These are phyloP conservation scores for Aschersonia sp. DNA, from an alignment of 2,329 filamentous ascomycete genomes.

Conservation along the genomic window DNA sequence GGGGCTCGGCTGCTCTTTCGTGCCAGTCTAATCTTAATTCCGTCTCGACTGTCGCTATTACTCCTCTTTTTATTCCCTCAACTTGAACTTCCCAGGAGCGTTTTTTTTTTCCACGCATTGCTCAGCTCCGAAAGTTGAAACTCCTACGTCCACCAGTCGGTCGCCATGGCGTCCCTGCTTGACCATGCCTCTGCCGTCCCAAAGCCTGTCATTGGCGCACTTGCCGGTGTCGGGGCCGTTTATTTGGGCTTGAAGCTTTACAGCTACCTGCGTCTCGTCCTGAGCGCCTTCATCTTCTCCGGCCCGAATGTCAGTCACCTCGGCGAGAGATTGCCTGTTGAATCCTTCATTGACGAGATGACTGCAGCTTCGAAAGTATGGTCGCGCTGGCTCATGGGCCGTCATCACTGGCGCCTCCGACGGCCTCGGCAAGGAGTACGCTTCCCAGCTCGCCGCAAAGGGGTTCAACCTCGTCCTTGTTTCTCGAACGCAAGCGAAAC, in stretches of 20 bases:
- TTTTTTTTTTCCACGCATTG: no score
- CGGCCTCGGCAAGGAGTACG: conserved; percentile 93
- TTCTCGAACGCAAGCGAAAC: conserved; percentile 88
- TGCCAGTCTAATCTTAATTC: no score
- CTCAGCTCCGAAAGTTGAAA: no score
- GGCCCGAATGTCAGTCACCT: conserved; percentile 41
- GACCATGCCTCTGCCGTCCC: conserved; percentile 20
- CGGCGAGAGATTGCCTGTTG: neutral
- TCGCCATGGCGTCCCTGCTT: conserved; percentile 1
- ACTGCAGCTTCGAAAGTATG: conserved; percentile 70
- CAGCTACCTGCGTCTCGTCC: conserved; percentile 44
- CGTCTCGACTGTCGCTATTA: no score
- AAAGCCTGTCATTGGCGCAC: conserved; percentile 26
- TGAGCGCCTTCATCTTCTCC: conserved; percentile 54
- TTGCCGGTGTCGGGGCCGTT: conserved; percentile 43
- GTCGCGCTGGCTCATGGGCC: conserved; percentile 83
- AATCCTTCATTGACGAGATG: neutral
- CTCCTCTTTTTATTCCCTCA: no score
- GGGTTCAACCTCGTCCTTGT: conserved; percentile 93
- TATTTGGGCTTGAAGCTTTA: conserved; percentile 40
- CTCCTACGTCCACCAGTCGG: no score
- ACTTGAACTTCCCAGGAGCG: no score
- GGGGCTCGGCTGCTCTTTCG: no score
- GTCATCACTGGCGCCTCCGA: conserved; percentile 92
- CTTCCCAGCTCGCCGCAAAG: conserved; percentile 73